Evolutionary conservation across 768 basidiomycete genomes (phyloP).

Genomic region (Trichaptum fuscoviolaceum): DNA sequence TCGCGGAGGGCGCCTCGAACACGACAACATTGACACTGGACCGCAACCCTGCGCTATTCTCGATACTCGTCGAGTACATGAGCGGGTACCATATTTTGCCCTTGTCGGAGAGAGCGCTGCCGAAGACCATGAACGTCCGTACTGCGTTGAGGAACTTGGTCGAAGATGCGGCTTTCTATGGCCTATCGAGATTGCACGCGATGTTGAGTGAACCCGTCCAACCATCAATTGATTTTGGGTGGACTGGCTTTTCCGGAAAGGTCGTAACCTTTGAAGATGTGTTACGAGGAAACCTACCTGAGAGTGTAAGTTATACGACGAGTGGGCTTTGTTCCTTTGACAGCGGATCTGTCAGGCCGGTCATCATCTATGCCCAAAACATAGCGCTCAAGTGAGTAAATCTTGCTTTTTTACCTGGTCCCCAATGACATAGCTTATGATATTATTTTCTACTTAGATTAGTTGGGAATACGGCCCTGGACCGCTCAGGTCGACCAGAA

Average conservation of each 20-base stretch:
- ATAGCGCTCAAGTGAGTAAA: constrained; percentile 1
- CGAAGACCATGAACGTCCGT: constrained; percentile 4
- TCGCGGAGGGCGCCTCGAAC: constrained; percentile 7
- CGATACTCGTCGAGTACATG: constrained; percentile 14
- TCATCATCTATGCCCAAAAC: constrained; percentile 1
- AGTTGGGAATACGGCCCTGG: background rate
- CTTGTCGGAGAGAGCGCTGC: background rate
- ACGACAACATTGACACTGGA: constrained; percentile 2
- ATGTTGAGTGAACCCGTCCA: constrained; percentile 3
- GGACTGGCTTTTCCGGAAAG: constrained; percentile 4
- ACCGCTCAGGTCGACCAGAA: constrained; percentile 2
- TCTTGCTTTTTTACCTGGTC: background rate
- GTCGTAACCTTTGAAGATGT: constrained; percentile 2
- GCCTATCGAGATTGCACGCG: constrained; percentile 3
- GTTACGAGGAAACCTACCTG: constrained; percentile 1
- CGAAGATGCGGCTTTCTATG: constrained; percentile 10
- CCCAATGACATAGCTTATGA: background rate
- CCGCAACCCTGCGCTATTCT: constrained; percentile 13
- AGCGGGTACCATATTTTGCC: constrained; percentile 14
- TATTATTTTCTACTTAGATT: background rate
- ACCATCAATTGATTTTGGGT: constrained; percentile 2
- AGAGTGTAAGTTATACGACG: constrained; percentile 2
- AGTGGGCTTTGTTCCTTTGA: constrained; percentile 2
- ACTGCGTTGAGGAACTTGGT: constrained; percentile 6
- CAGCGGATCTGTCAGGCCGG: background rate